Percentiles rank a stretch among this genome's conserved stretches.
phyloP scores from a whole-genome alignment of 2,329 filamentous ascomycete species.

The Fusarium sp. region DNA sequence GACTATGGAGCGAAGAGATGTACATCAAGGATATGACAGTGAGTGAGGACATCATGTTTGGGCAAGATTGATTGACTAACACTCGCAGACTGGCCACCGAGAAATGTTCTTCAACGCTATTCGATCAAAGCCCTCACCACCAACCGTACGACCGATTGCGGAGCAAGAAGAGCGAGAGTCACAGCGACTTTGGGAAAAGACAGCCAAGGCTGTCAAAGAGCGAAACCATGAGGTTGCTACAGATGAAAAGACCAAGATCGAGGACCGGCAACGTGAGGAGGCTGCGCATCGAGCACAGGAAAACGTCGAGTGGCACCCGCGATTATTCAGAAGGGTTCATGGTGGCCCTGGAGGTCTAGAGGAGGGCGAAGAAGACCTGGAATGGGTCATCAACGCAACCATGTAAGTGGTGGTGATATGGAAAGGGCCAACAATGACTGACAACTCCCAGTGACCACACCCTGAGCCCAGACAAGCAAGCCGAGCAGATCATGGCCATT shows the following conservation, averaged over 20 bases:
- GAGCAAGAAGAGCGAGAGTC: slow-evolving; percentile 94
- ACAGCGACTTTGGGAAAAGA: slow-evolving; percentile 86
- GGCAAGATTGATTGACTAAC: not conserved
- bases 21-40: slow-evolving; percentile 85
- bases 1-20: slow-evolving; percentile 96
- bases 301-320: slow-evolving; percentile 87
- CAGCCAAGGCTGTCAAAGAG: slow-evolving; percentile 83
- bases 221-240: slow-evolving; percentile 91
- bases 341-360: slow-evolving; percentile 78
- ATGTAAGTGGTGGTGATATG: slow-evolving; percentile 68
- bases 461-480: slow-evolving; percentile 74
- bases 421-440: slow-evolving; percentile 5
- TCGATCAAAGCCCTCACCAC: slow-evolving; percentile 80
- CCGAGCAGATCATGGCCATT: slow-evolving; percentile 87
- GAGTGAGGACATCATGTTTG: slow-evolving; percentile 46
- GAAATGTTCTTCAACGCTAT: slow-evolving; percentile 90
- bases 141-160: slow-evolving; percentile 78
- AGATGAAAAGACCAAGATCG: slow-evolving; percentile 95
- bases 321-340: slow-evolving; percentile 82
- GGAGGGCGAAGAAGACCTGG: slow-evolving; percentile 87
- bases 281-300: slow-evolving; percentile 83
- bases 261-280: slow-evolving; percentile 91
- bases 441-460: slow-evolving; percentile 46
- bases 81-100: slow-evolving; percentile 82
- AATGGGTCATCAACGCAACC: slow-evolving; percentile 92